Base-by-base conservation (phyloP, 2,329 filamentous ascomycete genomes). In the Colletotrichum musicola region DNA sequence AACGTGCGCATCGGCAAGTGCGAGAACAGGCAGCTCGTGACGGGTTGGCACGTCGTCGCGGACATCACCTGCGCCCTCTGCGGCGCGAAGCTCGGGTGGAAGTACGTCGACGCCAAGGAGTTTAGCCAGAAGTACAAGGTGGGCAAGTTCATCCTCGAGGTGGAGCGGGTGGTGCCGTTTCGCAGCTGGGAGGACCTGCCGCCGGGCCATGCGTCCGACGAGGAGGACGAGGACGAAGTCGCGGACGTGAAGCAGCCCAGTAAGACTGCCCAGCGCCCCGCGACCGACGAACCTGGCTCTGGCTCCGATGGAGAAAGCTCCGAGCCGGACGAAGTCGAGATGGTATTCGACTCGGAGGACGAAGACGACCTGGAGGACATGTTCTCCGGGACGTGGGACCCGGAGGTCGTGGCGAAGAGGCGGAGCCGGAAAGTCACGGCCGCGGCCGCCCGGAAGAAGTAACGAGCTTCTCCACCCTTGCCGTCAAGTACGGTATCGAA, bases 351-450 rank as follows among this genome's bases (percentile, higher is more conserved):
- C 79, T 90, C 87, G 22, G 86, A 87, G 9, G 87, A 91, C 70
- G 88, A 90, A 68, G 88, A 91, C 46, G 89, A 92, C 74, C 90
- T 89, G 60, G 89, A 91, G 63, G 89, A 91, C 50, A 79, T 92
- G 40, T 92, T 92, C 76, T 80, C 84, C 0, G 89, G 89, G 1
- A 82, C 81, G 4, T 92, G 89, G 89, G 84, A 90, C 73, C 79
- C 87, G 2, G 83, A 84, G 25, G 79, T 78, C 1, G 87, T 85
- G 13, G 83, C 84, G 1, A 81, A 78, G 73, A 80, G 86, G 60
- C 81, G 86, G 60, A 79, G 75, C 22, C 78, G 78, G 40, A 82
- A 80, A 74, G 75, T 78, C 7, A 35, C 30, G 38, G 22, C 62
- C 22, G 72, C 74, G 18, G 72, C 74, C 6, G 50, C 53, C 50